Percentiles rank a stretch among this genome's conserved stretches.
phyloP scores from a whole-genome alignment of 306 rosid species.

The Macrotyloma uniflorum region DNA sequence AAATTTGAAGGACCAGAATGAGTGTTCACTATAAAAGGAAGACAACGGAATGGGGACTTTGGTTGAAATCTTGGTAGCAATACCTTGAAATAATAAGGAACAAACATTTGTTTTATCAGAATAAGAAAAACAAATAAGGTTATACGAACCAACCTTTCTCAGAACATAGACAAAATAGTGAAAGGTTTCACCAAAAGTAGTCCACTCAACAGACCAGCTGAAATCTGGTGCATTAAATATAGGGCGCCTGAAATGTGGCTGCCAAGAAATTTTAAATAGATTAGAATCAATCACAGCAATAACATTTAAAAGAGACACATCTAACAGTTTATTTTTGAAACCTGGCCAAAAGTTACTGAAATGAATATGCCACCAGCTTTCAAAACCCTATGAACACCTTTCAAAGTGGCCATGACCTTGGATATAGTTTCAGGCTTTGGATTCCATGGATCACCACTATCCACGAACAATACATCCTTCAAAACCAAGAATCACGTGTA shows the following conservation, averaged over 20 bases:
- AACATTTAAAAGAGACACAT: constrained; percentile 13
- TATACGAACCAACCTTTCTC: constrained; percentile 69
- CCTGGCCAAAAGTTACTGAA: constrained; percentile 97
- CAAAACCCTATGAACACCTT: constrained; percentile 84
- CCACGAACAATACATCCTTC: constrained; percentile 97
- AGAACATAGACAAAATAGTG: constrained; percentile 82
- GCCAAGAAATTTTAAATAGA: constrained; percentile 38
- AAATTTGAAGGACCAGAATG: constrained; percentile 23
- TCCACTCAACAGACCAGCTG: constrained; percentile 91
- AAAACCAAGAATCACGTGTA: constrained; percentile 40
- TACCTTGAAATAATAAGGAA: not conserved
- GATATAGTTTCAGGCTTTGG: constrained; percentile 68
- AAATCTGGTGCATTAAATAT: constrained; percentile 74
- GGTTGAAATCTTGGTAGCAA: not conserved
- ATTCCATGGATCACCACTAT: constrained; percentile 95
- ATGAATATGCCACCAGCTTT: constrained; percentile 77
- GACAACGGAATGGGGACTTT: not conserved
- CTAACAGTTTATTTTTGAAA: constrained; percentile 38
- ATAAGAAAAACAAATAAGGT: not conserved
- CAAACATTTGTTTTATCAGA: not conserved
- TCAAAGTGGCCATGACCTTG: constrained; percentile 80
- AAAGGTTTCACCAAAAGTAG: constrained; percentile 86
- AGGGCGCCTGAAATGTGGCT: constrained; percentile 95
- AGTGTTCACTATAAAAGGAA: not conserved
- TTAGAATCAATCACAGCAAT: constrained; percentile 37